A percentile compares a stretch with the other conserved stretches of the same genome.
These are phyloP conservation scores for Colletotrichum acutatum DNA, from an alignment of 2,329 filamentous ascomycete species.

Conservation along the genomic window DNA sequence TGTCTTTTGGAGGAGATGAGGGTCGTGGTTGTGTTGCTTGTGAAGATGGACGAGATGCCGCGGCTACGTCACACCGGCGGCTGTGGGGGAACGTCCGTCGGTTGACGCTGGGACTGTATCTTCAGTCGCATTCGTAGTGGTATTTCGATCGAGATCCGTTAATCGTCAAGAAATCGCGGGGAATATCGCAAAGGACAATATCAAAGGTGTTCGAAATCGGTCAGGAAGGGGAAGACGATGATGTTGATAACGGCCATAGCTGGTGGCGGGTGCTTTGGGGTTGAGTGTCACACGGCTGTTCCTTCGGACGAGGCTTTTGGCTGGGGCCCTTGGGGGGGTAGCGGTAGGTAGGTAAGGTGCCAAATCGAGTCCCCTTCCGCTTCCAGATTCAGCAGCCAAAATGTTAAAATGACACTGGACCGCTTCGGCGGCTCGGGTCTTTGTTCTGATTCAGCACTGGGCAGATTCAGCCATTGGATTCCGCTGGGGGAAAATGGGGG, in stretches of 20 bases:
- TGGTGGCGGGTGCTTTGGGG: neutral
- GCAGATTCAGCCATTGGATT: neutral
- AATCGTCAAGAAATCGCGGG: too few relatives aligned
- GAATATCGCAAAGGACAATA: neutral
- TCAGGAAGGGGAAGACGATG: slow-evolving; percentile 4
- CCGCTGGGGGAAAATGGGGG: neutral
- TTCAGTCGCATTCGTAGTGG: slow-evolving; percentile 21
- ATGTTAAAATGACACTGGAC: neutral
- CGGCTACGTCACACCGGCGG: slow-evolving; percentile 22
- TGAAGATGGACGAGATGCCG: neutral
- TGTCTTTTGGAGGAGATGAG: neutral
- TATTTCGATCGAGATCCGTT: neutral
- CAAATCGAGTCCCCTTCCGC: neutral
- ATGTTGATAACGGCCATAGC: slow-evolving; percentile 22
- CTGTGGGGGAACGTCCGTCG: slow-evolving; percentile 2
- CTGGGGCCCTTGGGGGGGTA: too few relatives aligned
- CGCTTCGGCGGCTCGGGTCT: slow-evolving; percentile 6
- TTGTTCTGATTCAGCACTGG: neutral
- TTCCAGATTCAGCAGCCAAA: neutral
- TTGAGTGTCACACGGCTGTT: neutral
- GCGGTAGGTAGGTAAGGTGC: too few relatives aligned
- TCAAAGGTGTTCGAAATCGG: neutral
- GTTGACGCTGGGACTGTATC: neutral
- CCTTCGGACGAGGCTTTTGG: slow-evolving; percentile 29
- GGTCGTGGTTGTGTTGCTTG: neutral